These are phyloP conservation scores for Barnettozyma vustinii DNA, from an alignment of 805 yeast genomes.

Conservation along the genomic window DNA sequence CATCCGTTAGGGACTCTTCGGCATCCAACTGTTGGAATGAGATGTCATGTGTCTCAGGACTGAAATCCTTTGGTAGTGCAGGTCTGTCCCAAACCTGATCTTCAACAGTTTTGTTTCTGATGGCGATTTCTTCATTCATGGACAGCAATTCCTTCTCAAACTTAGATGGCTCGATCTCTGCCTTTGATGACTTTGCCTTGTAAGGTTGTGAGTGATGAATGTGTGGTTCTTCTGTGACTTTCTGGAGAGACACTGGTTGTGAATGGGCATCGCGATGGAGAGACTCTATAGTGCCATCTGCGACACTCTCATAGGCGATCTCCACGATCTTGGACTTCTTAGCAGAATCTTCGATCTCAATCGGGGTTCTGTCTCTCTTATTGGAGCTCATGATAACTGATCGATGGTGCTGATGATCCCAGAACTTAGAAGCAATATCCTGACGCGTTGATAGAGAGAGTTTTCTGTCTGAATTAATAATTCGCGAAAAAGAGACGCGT, in stretches of 20 bases:
- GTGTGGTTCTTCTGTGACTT: slow-evolving; percentile 10
- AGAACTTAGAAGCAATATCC: background rate
- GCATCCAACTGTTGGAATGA: slow-evolving; percentile 92
- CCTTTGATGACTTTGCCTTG: slow-evolving; percentile 24
- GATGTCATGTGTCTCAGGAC: slow-evolving; percentile 45
- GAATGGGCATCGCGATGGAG: slow-evolving; percentile 25
- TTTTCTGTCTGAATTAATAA: background rate
- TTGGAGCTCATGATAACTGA: slow-evolving; percentile 1
- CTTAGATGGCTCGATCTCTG: slow-evolving; percentile 35
- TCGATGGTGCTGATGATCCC: background rate
- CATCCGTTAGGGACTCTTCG: slow-evolving; percentile 66
- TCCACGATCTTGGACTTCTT: slow-evolving; percentile 17
- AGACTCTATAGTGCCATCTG: slow-evolving; percentile 17
- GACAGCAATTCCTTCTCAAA: slow-evolving; percentile 48
- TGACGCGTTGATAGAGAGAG: background rate
- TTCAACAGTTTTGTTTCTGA: slow-evolving; percentile 17
- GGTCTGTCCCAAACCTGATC: slow-evolving; percentile 53
- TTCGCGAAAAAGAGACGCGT: background rate
- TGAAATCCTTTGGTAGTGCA: slow-evolving; percentile 42
- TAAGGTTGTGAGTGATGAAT: slow-evolving; percentile 27
- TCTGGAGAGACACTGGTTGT: slow-evolving; percentile 21
- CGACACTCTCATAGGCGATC: slow-evolving; percentile 10
- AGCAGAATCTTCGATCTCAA: background rate
- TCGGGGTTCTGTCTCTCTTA: background rate
- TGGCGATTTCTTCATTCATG: slow-evolving; percentile 35